These are phyloP conservation scores for Quercus phellos DNA, from an alignment of 331 rosid genomes.

Conservation along the genomic window DNA sequence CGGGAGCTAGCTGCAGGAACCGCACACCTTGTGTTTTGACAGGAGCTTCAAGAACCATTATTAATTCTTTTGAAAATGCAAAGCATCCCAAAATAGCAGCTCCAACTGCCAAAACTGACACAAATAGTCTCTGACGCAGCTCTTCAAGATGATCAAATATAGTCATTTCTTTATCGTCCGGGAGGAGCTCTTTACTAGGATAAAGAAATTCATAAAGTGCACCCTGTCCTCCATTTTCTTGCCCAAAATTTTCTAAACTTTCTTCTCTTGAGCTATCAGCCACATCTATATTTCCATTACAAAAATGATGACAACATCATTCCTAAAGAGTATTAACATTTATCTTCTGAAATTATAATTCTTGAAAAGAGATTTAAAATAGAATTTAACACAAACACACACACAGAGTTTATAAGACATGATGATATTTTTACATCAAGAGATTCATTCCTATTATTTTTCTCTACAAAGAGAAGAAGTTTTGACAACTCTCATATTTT, in stretches of 20 bases:
- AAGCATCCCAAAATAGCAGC: slow-evolving; percentile 80
- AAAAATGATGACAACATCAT: slow-evolving; percentile 15
- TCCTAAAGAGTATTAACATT: not conserved
- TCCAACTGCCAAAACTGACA: slow-evolving; percentile 79
- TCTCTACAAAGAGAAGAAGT: no score
- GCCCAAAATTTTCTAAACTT: slow-evolving; percentile 25
- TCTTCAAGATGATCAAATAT: slow-evolving; percentile 94
- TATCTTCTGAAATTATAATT: no score
- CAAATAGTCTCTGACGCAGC: slow-evolving; percentile 77
- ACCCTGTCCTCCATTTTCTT: slow-evolving; percentile 41
- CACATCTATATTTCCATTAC: slow-evolving; percentile 30
- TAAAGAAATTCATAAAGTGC: slow-evolving; percentile 63
- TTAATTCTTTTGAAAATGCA: slow-evolving; percentile 75
- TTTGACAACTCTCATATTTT: no score
- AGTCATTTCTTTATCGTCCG: slow-evolving; percentile 92
- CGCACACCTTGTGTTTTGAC: slow-evolving; percentile 81
- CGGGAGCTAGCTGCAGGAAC: slow-evolving; percentile 93
- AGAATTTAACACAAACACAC: no score
- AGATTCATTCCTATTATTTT: no score
- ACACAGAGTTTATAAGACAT: no score
- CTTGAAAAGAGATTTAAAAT: no score
- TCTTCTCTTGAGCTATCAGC: slow-evolving; percentile 34
- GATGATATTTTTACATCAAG: no score
- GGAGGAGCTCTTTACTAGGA: slow-evolving; percentile 83
- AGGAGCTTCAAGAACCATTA: slow-evolving; percentile 85